Evolutionary conservation across 2,329 filamentous ascomycete species (phyloP).

Genomic region (Curvularia verruculosa): DNA sequence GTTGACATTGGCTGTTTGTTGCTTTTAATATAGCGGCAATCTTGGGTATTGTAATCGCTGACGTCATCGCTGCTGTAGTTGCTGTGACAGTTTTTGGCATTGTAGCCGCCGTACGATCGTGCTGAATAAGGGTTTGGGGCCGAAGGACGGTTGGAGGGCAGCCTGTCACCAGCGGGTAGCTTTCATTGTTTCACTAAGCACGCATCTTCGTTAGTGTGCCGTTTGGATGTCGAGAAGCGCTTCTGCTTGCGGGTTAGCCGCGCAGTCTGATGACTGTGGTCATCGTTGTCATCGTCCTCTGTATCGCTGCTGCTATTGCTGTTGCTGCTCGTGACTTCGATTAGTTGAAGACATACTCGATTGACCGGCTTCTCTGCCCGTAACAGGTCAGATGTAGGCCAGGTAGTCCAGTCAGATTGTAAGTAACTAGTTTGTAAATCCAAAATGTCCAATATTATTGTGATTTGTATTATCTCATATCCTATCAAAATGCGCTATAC

Average conservation of each 20-base stretch:
- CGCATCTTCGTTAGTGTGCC: not conserved
- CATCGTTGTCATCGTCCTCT: constrained; percentile 6
- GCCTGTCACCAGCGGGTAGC: not conserved
- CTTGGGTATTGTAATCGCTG: not conserved
- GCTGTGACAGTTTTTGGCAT: constrained; percentile 7
- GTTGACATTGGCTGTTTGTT: too few relatives aligned
- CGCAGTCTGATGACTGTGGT: constrained; percentile 9
- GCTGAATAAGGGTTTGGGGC: constrained; percentile 1
- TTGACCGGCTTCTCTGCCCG: too few relatives aligned
- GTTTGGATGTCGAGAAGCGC: constrained; percentile 6
- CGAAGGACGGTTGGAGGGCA: not conserved
- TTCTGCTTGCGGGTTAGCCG: constrained; percentile 16
- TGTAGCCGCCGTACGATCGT: not conserved
- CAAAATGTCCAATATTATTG: too few relatives aligned
- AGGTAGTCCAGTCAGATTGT: too few relatives aligned
- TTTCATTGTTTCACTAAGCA: not conserved
- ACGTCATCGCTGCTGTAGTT: constrained; percentile 6
- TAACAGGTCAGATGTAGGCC: too few relatives aligned
- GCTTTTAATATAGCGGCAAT: too few relatives aligned
- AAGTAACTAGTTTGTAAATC: too few relatives aligned
- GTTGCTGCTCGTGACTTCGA: constrained; percentile 14
- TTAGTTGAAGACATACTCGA: too few relatives aligned
- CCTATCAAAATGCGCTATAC: too few relatives aligned
- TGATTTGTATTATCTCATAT: too few relatives aligned
- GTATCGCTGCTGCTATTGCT: constrained; percentile 14